Conservation (phyloP, 345 rosid species). For the Barbarea vulgaris region DNA sequence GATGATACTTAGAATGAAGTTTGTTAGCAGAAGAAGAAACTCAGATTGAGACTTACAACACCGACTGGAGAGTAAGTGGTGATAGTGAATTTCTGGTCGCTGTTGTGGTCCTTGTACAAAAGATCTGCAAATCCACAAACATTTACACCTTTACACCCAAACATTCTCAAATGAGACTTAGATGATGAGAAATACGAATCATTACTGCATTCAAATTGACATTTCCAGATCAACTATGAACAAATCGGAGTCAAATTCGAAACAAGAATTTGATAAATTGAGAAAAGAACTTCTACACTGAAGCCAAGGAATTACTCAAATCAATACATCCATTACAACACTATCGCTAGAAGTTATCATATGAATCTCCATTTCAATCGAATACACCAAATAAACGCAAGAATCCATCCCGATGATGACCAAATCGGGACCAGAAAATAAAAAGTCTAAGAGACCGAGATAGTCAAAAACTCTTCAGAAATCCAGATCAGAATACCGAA, state of each 20-base stretch:
- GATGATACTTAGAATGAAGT: neutral
- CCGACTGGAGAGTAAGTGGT: constrained; percentile 77
- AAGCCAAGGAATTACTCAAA: neutral
- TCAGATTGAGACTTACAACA: constrained; percentile 53
- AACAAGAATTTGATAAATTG: neutral
- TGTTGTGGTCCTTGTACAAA: constrained; percentile 83
- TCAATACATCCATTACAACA: neutral
- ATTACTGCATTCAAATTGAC: neutral
- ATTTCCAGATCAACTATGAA: constrained; percentile 12
- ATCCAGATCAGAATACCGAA: neutral
- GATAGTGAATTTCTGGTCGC: constrained; percentile 87
- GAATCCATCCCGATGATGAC: neutral
- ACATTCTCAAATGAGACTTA: neutral
- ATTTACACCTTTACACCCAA: neutral
- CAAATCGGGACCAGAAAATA: neutral
- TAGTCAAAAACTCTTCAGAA: neutral
- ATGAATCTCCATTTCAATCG: neutral
- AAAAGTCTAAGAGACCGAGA: neutral
- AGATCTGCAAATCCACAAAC: constrained; percentile 56
- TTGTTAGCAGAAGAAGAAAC: neutral
- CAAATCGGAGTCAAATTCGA: neutral
- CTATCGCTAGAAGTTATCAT: neutral
- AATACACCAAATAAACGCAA: neutral
- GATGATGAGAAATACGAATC: neutral
- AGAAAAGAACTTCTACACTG: neutral